Base-by-base conservation (phyloP, 306 rosid genomes). In the Rosa chinensis region DNA sequence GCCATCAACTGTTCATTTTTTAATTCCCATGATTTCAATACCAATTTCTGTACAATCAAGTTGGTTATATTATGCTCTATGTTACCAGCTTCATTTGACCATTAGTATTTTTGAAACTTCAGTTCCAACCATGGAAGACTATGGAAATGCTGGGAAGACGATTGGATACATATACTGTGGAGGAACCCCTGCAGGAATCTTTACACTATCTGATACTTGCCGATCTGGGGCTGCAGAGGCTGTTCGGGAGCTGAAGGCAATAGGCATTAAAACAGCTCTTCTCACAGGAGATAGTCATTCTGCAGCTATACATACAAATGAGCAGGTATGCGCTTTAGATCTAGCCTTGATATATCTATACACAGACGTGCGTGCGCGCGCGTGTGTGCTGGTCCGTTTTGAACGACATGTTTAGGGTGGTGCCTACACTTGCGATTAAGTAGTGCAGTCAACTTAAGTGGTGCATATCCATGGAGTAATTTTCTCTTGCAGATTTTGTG, bases 231-330 rank as follows among this genome's bases (percentile, higher is more conserved):
- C 81, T 37, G 70, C 55, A 47, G 94, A 92, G 70, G 98, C 99
- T 52, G 80, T 92, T 32, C 81, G 55, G 53, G 82, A 87, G 88
- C 83, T 95, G 37, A 88, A 87, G 88, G 77, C 56, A 50, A 56
- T 92, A 73, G 95, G 97, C 40, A 92, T 95, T 82, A 89, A 84
- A 87, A 90, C 94, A 0, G 88, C 92, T 50, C 90, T 95, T 97
- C 97, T 95, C 69, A 92, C 99, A 0, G 99, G 99, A 71, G 99
- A 95, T 61, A 77, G 88, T 75, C 83, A 87, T 44, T 87, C 88
- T 75, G 90, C 97, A 32, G 97, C 98, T 23, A 82, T 82, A 85
- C 89, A 92, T 80, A 85, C 89, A 75, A 92, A 95, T 70, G 90
- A 84, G 20, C 92, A 95, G 97, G 99, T 95, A 16, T 52, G 75